These are phyloP conservation scores for Setaria italica DNA, from an alignment of 202 grass and related monocot genomes.

Conservation along the genomic window DNA sequence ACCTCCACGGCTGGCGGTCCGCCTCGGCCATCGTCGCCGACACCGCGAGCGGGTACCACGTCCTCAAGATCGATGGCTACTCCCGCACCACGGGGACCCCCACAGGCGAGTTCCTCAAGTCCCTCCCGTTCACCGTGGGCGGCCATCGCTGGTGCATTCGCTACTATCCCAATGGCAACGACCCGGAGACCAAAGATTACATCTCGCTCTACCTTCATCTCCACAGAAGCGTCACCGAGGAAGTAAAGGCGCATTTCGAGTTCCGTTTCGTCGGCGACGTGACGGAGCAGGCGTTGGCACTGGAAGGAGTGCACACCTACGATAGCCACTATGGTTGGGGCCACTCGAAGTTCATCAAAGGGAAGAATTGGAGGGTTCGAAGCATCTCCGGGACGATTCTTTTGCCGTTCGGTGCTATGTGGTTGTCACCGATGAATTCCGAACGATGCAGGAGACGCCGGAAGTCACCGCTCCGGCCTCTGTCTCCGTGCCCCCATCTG, in stretches of 20 bases:
- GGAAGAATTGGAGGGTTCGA: not conserved
- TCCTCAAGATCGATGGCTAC: conserved; percentile 3
- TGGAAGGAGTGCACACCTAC: fast-evolving
- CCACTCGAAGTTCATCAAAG: not conserved
- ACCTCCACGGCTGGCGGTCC: not conserved
- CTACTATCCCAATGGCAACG: not conserved
- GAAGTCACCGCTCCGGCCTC: no score
- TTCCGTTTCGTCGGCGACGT: not conserved
- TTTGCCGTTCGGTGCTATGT: conserved; percentile 8
- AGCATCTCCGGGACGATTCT: conserved; percentile 2
- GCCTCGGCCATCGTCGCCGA: conserved; percentile 4
- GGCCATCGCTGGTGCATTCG: not conserved
- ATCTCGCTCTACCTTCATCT: not conserved
- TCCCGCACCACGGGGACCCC: not conserved
- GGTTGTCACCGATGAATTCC: not conserved
- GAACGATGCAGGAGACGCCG: no score
- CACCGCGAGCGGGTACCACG: conserved; percentile 4
- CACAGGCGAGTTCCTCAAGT: not conserved
- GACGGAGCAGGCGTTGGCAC: not conserved
- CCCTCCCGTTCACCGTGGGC: not conserved
- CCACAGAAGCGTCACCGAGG: not conserved
- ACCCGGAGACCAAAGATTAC: not conserved
- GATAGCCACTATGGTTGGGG: not conserved
- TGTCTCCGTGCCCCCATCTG: not conserved
- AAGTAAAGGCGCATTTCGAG: not conserved